These are phyloP conservation scores for Solanum hybrid DNA, from an alignment of 305 asterid species.

Conservation along the genomic window DNA sequence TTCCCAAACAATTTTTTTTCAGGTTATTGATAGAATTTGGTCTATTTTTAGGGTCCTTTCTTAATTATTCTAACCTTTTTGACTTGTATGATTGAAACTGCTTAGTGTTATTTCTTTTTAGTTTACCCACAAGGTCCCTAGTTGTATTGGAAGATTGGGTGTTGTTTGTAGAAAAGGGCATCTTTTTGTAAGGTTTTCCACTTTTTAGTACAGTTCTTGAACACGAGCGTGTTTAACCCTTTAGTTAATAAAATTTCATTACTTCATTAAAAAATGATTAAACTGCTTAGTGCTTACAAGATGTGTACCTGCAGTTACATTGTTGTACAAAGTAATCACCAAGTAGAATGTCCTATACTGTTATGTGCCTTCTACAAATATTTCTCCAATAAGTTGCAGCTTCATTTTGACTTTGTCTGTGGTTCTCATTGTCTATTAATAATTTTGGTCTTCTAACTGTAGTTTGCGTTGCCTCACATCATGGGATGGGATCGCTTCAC, in stretches of 20 bases:
- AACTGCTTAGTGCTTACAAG: neutral
- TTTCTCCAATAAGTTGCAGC: neutral
- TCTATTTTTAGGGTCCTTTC: neutral
- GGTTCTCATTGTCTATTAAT: neutral
- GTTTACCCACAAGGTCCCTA: neutral
- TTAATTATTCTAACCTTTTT: neutral
- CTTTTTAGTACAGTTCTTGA: neutral
- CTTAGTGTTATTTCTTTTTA: neutral
- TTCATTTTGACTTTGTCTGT: neutral
- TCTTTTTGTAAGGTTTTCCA: neutral
- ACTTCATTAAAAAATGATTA: neutral
- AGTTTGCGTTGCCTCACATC: slow-evolving; percentile 92
- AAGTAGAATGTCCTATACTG: neutral
- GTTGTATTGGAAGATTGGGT: neutral
- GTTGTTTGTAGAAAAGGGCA: neutral
- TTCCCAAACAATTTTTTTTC: neutral
- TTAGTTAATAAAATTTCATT: neutral
- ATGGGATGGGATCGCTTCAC: slow-evolving; percentile 75
- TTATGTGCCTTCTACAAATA: neutral
- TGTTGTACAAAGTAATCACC: neutral
- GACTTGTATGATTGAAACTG: neutral
- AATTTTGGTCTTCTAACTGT: slow-evolving; percentile 17
- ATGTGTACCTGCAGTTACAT: neutral
- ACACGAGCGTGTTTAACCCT: neutral
- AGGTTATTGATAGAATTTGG: neutral